Evolutionary conservation across 1,284 basidiomycete species (phyloP), one percentile per base, ranked within the genome.

Genomic region (Apiotrichum akiyoshidainum): DNA sequence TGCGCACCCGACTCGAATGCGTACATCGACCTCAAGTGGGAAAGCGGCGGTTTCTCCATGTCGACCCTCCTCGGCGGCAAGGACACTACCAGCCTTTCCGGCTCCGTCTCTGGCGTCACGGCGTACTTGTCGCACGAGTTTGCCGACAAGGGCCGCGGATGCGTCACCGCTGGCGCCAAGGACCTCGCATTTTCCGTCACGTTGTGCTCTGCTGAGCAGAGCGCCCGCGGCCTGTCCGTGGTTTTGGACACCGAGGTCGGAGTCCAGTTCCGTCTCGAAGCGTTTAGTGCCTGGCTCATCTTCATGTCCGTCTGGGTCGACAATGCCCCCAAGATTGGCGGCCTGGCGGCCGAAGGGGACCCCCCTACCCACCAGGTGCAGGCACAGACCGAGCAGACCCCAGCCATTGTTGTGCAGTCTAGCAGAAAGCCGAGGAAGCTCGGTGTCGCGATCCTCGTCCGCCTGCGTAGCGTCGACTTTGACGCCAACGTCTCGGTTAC

Each of bases 1-100:
- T 95, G 92, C 66, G 86, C 87, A 57, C 89, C 90, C 0, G 90
- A 92, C 68, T 90, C 91, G 50, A 91, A 92, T 65, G 92, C 94
- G 16, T 83, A 89, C 44, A 89, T 89, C 19, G 87, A 87, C 2
- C 73, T 95, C 35, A 84, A 89, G 52, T 96, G 92, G 92, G 87
- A 93, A 59, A 93, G 88, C 65, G 92, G 92, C 40, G 92, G 92
- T 0, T 92, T 95, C 68, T 79, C 92, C 41, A 74, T 92, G 40
- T 88, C 85, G 63, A 81, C 90, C 17, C 84, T 86, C 31, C 87
- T 90, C 2, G 86, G 86, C 12, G 84, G 84, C 47, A 82, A 84
- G 21, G 83, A 83, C 42, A 56, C 57, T 41, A 82, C 90, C 21
- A 84, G 85, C 7, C 85, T 93, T 65, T 86, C 87, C 0, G 89